Evolutionary conservation across 306 rosid species (phyloP), one percentile per base, ranked within the genome.

Genomic region (Medicago ruthenica): DNA sequence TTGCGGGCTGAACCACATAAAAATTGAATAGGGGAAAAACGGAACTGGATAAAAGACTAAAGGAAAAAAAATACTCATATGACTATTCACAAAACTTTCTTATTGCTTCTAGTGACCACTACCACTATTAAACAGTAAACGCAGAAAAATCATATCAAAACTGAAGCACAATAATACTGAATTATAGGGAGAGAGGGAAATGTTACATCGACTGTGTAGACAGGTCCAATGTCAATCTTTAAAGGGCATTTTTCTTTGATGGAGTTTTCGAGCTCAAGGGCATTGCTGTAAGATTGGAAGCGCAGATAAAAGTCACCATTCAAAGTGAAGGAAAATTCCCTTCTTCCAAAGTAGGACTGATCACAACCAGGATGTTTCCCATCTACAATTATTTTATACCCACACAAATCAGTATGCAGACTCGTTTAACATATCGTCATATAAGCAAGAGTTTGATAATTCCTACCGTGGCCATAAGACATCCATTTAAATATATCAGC

Each of bases 341-440:
- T 89, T 67, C 97, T 82, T 64, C 93, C 83, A 53, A 90, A 67
- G 64, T 95, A 92, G 42, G 97, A 86, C 37, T 78, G 81, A 70
- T 92, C 93, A 65, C 92, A 90, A 18, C 84, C 97, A 24, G 97
- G 99, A 80, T 95, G 99, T 90, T 92, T 95, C 59, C 93, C 99
- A 85, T 95, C 99, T 90, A 78, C 80, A 83, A 69, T 41, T 39
- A 65, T 68, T 42, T 12, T 14, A 78, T 8, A 2, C 77, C 71
- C 67, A 48, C 70, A 70, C 55, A 73, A 69, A 8, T 41, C 9
- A 65, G 62, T 12, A 72, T 31, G 7, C 67, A 51, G 16, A 8
- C 17, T 36, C 50, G 7, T 50, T 59, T n/a, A 16, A 69, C 76
- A 77, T 55, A 42, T 22, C 7, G 6, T 17, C 10, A 45, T 22